Conservation (phyloP, 2,329 filamentous ascomycete species). For the Hypocrella siamensis region DNA sequence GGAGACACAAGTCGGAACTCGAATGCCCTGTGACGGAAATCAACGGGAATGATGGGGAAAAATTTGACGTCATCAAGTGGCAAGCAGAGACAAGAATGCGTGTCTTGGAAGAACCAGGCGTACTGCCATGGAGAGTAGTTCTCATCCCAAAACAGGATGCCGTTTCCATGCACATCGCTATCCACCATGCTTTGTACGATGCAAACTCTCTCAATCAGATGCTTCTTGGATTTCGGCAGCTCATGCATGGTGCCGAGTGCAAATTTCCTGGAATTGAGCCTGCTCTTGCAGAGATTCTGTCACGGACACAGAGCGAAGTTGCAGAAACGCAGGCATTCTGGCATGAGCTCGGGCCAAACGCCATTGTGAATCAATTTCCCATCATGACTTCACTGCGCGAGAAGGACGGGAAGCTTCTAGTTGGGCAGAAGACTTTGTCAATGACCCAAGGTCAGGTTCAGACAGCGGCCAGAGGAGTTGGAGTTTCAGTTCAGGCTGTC, state of each 20-base stretch:
- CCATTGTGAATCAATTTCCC: conserved; percentile 58
- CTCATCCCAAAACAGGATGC: conserved; percentile 19
- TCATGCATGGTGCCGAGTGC: conserved; percentile 9
- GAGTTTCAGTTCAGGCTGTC: conserved; percentile 61
- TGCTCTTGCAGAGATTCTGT: conserved; percentile 26
- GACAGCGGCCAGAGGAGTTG: conserved; percentile 33
- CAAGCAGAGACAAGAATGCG: conserved; percentile 13
- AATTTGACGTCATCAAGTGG: conserved; percentile 15
- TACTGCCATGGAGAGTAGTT: conserved; percentile 47
- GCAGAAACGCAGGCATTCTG: conserved; percentile 41
- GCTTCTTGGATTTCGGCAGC: conserved; percentile 36
- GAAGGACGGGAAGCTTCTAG: conserved; percentile 14
- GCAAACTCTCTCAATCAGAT: conserved; percentile 56
- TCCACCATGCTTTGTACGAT: conserved; percentile 80
- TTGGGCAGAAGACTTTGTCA: conserved; percentile 18
- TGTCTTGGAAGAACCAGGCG: conserved; percentile 28
- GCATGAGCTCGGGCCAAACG: conserved; percentile 34
- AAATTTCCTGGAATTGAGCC: conserved; percentile 13
- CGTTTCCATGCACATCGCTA: conserved; percentile 26
- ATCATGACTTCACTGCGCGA: conserved; percentile 49
- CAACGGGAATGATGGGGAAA: neutral
- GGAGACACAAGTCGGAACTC: conserved; percentile 23
- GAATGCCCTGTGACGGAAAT: conserved; percentile 6
- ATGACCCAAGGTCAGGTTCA: conserved; percentile 33
- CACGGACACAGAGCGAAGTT: conserved; percentile 12